phyloP scores from a whole-genome alignment of 2,329 filamentous ascomycete species.

The Rhynchosporium secalis region DNA sequence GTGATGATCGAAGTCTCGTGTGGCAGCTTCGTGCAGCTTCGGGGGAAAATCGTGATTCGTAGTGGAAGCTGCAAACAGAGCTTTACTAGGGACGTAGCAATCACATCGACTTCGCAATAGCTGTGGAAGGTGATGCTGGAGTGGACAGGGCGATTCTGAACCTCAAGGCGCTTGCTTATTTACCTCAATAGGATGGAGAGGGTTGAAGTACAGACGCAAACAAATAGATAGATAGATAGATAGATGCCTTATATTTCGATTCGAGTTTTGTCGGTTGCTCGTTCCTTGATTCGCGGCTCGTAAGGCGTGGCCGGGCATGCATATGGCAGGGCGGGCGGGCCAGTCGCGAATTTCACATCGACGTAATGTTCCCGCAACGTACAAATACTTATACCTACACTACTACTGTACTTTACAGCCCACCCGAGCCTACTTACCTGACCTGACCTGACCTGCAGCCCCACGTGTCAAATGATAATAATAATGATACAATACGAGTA shows the following conservation, averaged over 20 bases:
- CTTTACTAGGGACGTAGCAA: slow-evolving; percentile 21
- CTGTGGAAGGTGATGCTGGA: neutral
- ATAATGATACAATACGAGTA: too few relatives aligned
- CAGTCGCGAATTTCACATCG: slow-evolving; percentile 6
- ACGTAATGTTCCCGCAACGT: slow-evolving; percentile 18
- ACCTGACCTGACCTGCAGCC: neutral
- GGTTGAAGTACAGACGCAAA: neutral
- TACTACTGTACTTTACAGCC: neutral
- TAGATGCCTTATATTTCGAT: slow-evolving; percentile 4
- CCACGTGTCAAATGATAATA: too few relatives aligned
- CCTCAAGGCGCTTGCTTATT: neutral
- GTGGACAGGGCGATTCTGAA: neutral
- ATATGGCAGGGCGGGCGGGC: neutral
- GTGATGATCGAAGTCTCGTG: neutral
- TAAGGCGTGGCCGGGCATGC: too few relatives aligned
- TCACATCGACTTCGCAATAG: slow-evolving; percentile 18
- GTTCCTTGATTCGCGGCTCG: slow-evolving; percentile 12
- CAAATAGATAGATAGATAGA: neutral
- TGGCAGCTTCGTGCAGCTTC: neutral
- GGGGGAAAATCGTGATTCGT: too few relatives aligned
- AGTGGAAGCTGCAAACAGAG: slow-evolving; percentile 13
- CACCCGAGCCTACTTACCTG: neutral
- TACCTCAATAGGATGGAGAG: slow-evolving; percentile 8
- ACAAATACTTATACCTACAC: slow-evolving; percentile 13
- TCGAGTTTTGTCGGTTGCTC: slow-evolving; percentile 9